A percentile compares a stretch with the other conserved stretches of the same genome.
These are phyloP conservation scores for Ophiostoma pallidulum DNA, from an alignment of 2,329 filamentous ascomycete genomes.

Conservation along the genomic window DNA sequence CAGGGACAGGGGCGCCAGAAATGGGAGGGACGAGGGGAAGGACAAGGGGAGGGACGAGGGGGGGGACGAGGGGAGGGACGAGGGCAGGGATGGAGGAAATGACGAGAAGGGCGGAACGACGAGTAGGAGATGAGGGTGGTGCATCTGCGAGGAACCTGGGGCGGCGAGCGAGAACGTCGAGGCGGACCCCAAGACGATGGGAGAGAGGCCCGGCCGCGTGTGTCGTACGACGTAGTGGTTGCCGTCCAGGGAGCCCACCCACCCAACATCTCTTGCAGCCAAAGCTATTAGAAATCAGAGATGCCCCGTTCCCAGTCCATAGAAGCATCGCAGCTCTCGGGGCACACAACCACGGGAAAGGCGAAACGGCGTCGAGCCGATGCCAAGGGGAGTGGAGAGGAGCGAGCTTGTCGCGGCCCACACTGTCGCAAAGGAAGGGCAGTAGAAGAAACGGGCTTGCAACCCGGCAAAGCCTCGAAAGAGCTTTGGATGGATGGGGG, in stretches of 20 bases:
- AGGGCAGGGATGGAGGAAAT: too few relatives aligned
- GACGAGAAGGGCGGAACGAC: too few relatives aligned
- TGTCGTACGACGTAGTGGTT: not conserved
- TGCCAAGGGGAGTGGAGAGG: too few relatives aligned
- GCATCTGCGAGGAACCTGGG: too few relatives aligned
- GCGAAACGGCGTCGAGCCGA: conserved; percentile 37
- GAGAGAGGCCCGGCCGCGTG: not conserved
- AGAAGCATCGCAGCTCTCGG: conserved; percentile 12
- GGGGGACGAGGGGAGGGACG: conserved; percentile 12
- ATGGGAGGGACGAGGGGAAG: conserved; percentile 1
- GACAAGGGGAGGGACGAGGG: not conserved
- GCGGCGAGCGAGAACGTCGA: too few relatives aligned
- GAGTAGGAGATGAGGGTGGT: not conserved
- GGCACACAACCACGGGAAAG: conserved; percentile 30
- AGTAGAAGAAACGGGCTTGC: not conserved
- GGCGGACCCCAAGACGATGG: too few relatives aligned
- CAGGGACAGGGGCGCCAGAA: conserved; percentile 11
- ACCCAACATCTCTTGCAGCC: too few relatives aligned
- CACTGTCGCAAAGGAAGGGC: not conserved
- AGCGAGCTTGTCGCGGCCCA: too few relatives aligned
- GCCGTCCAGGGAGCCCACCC: too few relatives aligned
- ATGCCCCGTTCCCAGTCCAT: not conserved
- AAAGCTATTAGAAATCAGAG: too few relatives aligned
- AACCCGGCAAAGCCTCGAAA: too few relatives aligned
- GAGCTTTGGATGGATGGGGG: too few relatives aligned